These are phyloP conservation scores for Talaromyces stipitatus DNA, from an alignment of 495 filamentous ascomycete species.

Conservation along the genomic window DNA sequence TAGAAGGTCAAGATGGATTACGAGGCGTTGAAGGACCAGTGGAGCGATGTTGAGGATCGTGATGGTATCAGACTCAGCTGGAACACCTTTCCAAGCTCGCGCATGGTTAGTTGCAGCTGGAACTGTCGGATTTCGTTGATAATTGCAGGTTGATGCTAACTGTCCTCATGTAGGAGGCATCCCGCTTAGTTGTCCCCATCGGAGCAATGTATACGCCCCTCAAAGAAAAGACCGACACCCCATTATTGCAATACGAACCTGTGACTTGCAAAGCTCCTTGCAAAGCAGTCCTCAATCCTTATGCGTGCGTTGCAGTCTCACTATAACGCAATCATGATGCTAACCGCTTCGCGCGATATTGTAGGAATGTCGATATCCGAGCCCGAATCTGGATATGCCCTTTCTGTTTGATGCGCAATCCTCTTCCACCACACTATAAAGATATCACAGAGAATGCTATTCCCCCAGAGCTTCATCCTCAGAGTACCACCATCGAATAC, in stretches of 20 bases:
- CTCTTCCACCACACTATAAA: conserved; percentile 95
- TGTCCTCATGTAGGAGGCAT: conserved; percentile 69
- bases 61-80: conserved; percentile 97
- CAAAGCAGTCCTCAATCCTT: conserved; percentile 93
- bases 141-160: conserved; percentile 4
- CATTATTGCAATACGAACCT: conserved; percentile 90
- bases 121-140: not conserved
- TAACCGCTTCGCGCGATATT: not conserved
- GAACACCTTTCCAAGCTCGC: conserved; percentile 98
- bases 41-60: conserved; percentile 93
- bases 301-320: conserved; percentile 57
- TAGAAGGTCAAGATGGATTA: conserved; percentile 54
- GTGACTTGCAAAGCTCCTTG: conserved; percentile 96
- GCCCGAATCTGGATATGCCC: conserved; percentile 97
- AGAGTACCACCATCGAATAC: conserved; percentile 97
- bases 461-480: conserved; percentile 88
- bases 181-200: conserved; percentile 92
- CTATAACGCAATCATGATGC: not conserved
- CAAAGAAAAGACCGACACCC: conserved; percentile 88
- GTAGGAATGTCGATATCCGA: conserved; percentile 88
- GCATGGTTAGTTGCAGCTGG: conserved; percentile 60
- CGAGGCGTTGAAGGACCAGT: conserved; percentile 87
- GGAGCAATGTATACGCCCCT: conserved; percentile 94
- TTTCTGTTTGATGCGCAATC: conserved; percentile 93
- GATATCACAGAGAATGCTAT: conserved; percentile 94